These are phyloP conservation scores for Exidia glandulosa DNA, from an alignment of 768 basidiomycete species.

Conservation along the genomic window DNA sequence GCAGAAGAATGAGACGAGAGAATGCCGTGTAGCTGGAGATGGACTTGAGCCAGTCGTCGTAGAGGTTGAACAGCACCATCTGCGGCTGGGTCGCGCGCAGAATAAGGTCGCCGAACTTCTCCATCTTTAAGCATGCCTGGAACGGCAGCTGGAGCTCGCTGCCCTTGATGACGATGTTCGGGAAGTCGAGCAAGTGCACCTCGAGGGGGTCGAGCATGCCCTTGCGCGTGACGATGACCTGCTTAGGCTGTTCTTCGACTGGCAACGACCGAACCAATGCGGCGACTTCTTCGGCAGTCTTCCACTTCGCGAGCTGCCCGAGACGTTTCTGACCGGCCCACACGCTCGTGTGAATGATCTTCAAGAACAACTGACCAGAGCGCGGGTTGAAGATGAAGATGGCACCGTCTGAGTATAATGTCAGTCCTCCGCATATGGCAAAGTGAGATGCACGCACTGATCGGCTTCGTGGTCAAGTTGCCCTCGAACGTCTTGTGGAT, in stretches of 20 bases:
- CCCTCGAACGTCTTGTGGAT: slow-evolving; percentile 99
- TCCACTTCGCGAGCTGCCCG: slow-evolving; percentile 98
- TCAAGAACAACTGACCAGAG: slow-evolving; percentile 95
- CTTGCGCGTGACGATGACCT: slow-evolving; percentile 98
- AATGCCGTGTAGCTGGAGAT: slow-evolving; percentile 99
- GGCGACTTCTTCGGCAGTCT: slow-evolving; percentile 99
- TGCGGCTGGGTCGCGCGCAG: slow-evolving; percentile 95
- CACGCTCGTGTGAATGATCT: slow-evolving; percentile 99
- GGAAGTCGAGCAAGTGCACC: slow-evolving; percentile 98
- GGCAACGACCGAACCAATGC: slow-evolving; percentile 93
- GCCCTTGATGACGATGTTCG: slow-evolving; percentile 99
- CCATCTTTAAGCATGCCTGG: slow-evolving; percentile 99
- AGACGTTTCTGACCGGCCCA: slow-evolving; percentile 99
- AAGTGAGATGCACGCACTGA: slow-evolving; percentile 40
- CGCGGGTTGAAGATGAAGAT: slow-evolving; percentile 99
- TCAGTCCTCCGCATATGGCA: not conserved
- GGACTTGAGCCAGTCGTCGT: slow-evolving; percentile 98
- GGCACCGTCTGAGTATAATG: slow-evolving; percentile 53
- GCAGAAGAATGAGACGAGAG: slow-evolving; percentile 91
- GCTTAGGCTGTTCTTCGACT: slow-evolving; percentile 99
- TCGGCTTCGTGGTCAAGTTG: slow-evolving; percentile 98
- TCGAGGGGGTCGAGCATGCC: slow-evolving; percentile 98
- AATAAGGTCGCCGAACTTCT: slow-evolving; percentile 98
- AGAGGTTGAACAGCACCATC: slow-evolving; percentile 97
- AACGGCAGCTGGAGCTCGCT: slow-evolving; percentile 96